Base-by-base conservation (phyloP, 306 rosid genomes). In the Castanopsis chinensis region DNA sequence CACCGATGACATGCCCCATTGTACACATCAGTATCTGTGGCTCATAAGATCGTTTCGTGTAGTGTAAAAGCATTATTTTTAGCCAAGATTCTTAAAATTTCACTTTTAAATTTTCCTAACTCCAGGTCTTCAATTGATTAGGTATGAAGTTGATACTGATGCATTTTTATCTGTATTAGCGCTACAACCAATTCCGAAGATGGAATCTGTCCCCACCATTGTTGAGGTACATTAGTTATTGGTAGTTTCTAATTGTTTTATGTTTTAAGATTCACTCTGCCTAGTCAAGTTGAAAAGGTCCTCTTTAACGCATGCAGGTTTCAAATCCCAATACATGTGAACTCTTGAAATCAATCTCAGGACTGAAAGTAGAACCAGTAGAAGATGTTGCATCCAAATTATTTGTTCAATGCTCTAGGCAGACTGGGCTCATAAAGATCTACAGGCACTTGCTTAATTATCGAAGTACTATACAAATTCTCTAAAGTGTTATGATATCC, bases 361-460 rank as follows among this genome's bases (percentile, higher is more conserved):
- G 92, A 43, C 80, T 95, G 85, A 95, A 90, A 85, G 98, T 95
- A 76, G 88, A 82, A 76, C 97, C 99, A 10, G 94, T 95, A 73
- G 98, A 95, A 88, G 90, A 91, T 86, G 98, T 91, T 79, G 86
- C 99, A 74, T 91, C 97, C 79, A 95, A 95, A 83, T 85, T 95
- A 82, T 93, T 95, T 85, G 99, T 95, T 74, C 99, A 95, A 78
- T 95, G 99, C 83, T 95, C 99, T 83, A 97, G 98, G 82, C 99
- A 95, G 86, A 93, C 90, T 86, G 98, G 96, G 78, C 98, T 95
- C 58, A 75, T 95, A 85, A 93, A 95, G 92, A 93, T 95, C 84
- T 95, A 95, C 92, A 88, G 93, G 81, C 99, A 95, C 88, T 88
- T 95, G 89, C 92, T 95, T 75, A 95, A 95, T 79, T 95, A 89